These are phyloP conservation scores for Colletotrichum orchidophilum DNA, from an alignment of 2,329 filamentous ascomycete species.

Conservation along the genomic window DNA sequence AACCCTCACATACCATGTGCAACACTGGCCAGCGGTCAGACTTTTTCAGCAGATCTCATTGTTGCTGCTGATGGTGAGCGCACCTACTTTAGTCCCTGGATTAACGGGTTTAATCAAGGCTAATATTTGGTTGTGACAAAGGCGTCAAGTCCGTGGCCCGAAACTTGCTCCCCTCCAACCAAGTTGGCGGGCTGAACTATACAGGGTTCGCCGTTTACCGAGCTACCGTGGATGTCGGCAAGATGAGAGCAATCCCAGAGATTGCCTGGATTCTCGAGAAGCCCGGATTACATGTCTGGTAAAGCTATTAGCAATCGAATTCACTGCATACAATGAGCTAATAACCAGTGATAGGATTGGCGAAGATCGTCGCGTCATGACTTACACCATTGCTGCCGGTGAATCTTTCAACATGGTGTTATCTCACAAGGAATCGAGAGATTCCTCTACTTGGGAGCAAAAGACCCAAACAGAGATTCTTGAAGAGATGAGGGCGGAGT, in stretches of 20 bases:
- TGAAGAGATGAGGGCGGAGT: conserved; percentile 44
- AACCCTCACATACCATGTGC: conserved; percentile 37
- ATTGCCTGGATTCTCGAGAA: conserved; percentile 49
- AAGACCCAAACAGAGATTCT: conserved; percentile 38
- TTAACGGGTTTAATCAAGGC: neutral
- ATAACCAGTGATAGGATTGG: conserved; percentile 46
- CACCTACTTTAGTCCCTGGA: neutral
- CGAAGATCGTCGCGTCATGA: conserved; percentile 54
- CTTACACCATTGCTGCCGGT: conserved; percentile 52
- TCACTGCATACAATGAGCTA: neutral
- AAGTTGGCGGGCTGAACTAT: conserved; percentile 28
- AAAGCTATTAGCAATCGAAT: neutral
- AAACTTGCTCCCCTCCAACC: conserved; percentile 28
- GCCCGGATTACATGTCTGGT: conserved; percentile 51
- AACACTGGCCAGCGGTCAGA: conserved; percentile 36
- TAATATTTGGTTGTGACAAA: neutral
- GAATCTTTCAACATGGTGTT: conserved; percentile 57
- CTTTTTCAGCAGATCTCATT: conserved; percentile 42
- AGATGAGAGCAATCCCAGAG: conserved; percentile 47
- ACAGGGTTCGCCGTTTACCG: conserved; percentile 54
- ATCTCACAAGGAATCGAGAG: conserved; percentile 49
- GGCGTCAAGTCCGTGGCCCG: conserved; percentile 44
- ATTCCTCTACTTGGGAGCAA: conserved; percentile 42
- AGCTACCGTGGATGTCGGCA: conserved; percentile 48
- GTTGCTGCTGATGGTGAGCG: conserved; percentile 47